phyloP scores from a whole-genome alignment of 2,329 filamentous ascomycete species.

The Fusarium sterilihyphosum region DNA sequence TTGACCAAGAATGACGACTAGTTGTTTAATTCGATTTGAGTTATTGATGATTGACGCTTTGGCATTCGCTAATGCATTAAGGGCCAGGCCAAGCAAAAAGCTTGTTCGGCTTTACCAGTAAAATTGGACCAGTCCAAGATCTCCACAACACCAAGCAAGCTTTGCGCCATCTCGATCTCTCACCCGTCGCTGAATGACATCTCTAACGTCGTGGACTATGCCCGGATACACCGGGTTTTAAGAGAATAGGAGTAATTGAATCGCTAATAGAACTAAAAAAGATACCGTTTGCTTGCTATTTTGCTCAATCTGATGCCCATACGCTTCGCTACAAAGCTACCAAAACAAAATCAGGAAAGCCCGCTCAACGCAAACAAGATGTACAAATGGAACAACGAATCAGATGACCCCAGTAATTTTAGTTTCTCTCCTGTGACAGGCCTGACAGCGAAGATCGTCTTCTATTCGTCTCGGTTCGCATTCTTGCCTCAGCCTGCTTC shows the following conservation, averaged over 20 bases:
- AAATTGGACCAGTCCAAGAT: neutral
- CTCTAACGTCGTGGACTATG: neutral
- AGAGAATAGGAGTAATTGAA: too few species aligned
- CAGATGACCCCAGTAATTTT: fast-evolving
- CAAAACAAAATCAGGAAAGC: fast-evolving
- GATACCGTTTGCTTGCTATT: neutral
- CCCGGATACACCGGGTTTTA: fast-evolving
- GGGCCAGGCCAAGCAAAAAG: neutral
- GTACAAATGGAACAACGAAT: neutral
- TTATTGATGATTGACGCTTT: neutral
- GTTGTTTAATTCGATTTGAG: neutral
- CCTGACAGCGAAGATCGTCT: constrained; percentile 20
- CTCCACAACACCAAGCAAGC: neutral
- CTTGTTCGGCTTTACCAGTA: neutral
- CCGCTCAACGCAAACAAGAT: fast-evolving
- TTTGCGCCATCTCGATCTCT: neutral
- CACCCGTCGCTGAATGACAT: neutral
- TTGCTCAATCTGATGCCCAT: neutral
- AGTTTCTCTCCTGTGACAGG: neutral
- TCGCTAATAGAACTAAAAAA: fast-evolving
- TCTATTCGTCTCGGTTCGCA: constrained; percentile 27
- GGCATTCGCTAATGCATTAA: constrained; percentile 8
- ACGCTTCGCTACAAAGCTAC: neutral
- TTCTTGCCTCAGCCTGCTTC: constrained; percentile 36
- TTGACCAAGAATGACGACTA: too few species aligned